Evolutionary conservation across 139 green algal species (phyloP).

Genomic region (Picochlorum sp.): DNA sequence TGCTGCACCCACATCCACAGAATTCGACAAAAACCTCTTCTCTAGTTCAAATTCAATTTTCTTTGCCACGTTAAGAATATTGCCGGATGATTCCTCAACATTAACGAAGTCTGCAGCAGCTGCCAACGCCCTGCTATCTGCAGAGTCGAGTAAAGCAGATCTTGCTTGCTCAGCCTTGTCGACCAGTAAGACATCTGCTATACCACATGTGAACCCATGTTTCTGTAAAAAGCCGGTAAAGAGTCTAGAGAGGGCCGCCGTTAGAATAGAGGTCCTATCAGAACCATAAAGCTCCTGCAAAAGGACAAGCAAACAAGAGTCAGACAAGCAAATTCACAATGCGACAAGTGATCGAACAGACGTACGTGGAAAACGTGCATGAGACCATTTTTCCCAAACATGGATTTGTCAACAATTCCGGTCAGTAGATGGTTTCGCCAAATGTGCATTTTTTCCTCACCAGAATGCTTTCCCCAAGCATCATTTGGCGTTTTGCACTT

Average conservation of each 20-base stretch:
- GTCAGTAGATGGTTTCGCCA: slow-evolving; percentile 63
- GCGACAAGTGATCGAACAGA: slow-evolving; percentile 9
- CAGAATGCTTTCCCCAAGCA: slow-evolving; percentile 67
- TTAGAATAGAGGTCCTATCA: slow-evolving; percentile 60
- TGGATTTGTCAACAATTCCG: slow-evolving; percentile 88
- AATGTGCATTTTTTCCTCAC: slow-evolving; percentile 59
- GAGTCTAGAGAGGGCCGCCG: slow-evolving; percentile 73
- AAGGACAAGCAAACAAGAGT: background rate
- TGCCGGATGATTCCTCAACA: background rate
- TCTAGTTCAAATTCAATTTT: slow-evolving; percentile 26
- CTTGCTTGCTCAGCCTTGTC: slow-evolving; percentile 44
- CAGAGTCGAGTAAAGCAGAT: slow-evolving; percentile 33
- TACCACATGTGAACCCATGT: slow-evolving; percentile 90
- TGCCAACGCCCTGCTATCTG: slow-evolving; percentile 47
- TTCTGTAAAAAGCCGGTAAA: slow-evolving; percentile 83
- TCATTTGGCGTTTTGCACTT: slow-evolving; percentile 63
- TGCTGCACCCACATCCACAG: slow-evolving; percentile 41
- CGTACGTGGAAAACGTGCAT: slow-evolving; percentile 68
- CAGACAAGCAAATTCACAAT: background rate
- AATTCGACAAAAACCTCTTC: slow-evolving; percentile 50
- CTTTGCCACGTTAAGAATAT: slow-evolving; percentile 16
- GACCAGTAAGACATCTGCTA: slow-evolving; percentile 82
- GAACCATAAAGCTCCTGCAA: slow-evolving; percentile 86
- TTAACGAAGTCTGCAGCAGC: slow-evolving; percentile 48
- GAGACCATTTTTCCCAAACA: slow-evolving; percentile 89